Evolutionary conservation across 179 eudicot species (phyloP).

Genomic region (Vitellaria paradoxa): DNA sequence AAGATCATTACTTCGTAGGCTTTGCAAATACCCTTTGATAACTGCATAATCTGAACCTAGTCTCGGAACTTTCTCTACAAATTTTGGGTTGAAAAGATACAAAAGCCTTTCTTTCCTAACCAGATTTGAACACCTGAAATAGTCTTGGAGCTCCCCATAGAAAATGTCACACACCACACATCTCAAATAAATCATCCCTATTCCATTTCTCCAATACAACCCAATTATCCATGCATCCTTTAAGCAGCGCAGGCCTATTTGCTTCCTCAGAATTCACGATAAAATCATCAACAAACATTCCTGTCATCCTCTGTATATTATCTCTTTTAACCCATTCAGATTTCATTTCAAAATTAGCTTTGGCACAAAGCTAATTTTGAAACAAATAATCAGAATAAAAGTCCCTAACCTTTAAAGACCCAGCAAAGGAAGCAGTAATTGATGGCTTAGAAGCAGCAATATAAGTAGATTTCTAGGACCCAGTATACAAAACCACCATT

Average conservation of each 20-base stretch:
- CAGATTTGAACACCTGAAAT: conserved; percentile 68
- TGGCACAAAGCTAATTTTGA: conserved; percentile 98
- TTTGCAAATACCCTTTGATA: conserved; percentile 80
- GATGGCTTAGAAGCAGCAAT: conserved; percentile 38
- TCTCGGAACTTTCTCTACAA: conserved; percentile 64
- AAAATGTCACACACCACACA: conserved; percentile 63
- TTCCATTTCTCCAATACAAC: conserved; percentile 70
- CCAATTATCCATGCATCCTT: conserved; percentile 90
- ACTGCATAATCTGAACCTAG: conserved; percentile 79
- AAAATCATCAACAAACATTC: conserved; percentile 89
- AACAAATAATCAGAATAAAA: conserved; percentile 93
- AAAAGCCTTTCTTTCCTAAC: conserved; percentile 85
- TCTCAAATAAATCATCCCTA: conserved; percentile 54
- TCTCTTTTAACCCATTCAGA: conserved; percentile 85
- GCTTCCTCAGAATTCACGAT: conserved; percentile 65
- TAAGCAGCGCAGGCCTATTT: conserved; percentile 85
- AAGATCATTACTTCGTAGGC: conserved; percentile 94
- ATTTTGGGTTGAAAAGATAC: conserved; percentile 90
- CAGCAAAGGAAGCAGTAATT: conserved; percentile 24
- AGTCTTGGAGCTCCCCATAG: conserved; percentile 80
- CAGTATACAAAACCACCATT: conserved; percentile 56
- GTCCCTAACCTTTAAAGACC: conserved; percentile 52
- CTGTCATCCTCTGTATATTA: conserved; percentile 62
- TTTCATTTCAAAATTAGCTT: conserved; percentile 95
- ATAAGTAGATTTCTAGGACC: conserved; percentile 76